Percentiles rank a stretch among this genome's conserved stretches.
Evolutionary conservation across 352 stramenopile genomes (phyloP).

Genomic region (Pythium periplocum): DNA sequence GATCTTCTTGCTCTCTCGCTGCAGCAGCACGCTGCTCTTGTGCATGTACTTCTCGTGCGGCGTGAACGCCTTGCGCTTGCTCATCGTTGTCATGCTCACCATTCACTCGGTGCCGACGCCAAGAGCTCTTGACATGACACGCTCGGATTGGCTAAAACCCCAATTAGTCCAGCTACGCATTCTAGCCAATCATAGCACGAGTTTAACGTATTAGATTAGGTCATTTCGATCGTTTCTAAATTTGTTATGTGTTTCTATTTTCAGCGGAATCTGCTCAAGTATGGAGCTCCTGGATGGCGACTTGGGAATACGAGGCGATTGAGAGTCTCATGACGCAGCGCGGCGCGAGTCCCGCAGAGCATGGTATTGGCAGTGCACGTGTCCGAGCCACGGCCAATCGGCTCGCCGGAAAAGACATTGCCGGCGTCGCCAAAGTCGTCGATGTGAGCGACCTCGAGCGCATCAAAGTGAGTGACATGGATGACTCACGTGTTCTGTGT

Average conservation of each 20-base stretch:
- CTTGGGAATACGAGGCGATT: too few species aligned
- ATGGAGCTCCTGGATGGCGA: too few species aligned
- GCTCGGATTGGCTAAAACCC: too few species aligned
- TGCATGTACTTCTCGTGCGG: constrained; percentile 65
- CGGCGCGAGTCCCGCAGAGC: neutral
- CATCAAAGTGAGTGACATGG: constrained; percentile 31
- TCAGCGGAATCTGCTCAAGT: too few species aligned
- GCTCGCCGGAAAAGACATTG: constrained; percentile 54
- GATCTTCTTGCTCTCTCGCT: constrained; percentile 76
- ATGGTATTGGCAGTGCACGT: constrained; percentile 9
- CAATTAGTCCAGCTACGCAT: too few species aligned
- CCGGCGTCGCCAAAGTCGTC: constrained; percentile 34
- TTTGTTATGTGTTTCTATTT: too few species aligned
- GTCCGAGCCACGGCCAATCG: constrained; percentile 35
- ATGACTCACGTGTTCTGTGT: neutral
- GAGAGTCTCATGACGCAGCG: too few species aligned
- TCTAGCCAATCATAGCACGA: too few species aligned
- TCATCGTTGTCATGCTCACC: constrained; percentile 9
- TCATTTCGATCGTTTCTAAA: too few species aligned
- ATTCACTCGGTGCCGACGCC: too few species aligned
- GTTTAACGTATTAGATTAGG: too few species aligned
- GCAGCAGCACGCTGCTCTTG: constrained; percentile 62
- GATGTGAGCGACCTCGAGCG: constrained; percentile 28
- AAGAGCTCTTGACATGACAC: too few species aligned
- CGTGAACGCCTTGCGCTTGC: constrained; percentile 51